Evolutionary conservation across 148 eudicot genomes (phyloP), one percentile per base, ranked within the genome.

Genomic region (Vaccinium macrocarpon): DNA sequence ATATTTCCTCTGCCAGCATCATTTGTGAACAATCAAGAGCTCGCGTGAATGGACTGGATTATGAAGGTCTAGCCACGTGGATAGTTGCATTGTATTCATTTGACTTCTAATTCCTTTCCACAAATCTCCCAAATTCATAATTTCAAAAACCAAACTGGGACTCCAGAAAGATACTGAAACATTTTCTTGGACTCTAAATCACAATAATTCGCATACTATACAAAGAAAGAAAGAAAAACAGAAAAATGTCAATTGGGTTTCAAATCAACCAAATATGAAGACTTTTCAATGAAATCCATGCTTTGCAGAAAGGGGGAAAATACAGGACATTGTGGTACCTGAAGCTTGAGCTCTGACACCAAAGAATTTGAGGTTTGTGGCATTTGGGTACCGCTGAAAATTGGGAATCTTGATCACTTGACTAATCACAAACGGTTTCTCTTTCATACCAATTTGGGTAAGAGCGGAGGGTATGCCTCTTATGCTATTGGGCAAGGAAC

Each of bases 291-390:
- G 38, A 73, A 3, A 10, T 4, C 70, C 72, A 66, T 71, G 35
- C 82, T 56, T 72, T 25, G 32, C 84, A 71, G 1, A 21, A 2
- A 57, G 2, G 7, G 18, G 1, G 4, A 68, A 76, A 68, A 76
- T 19, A 83, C 1, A 76, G 2, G 84, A 48, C 79, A 81, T 81
- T 81, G 77, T 21, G 56, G 64, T 90, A 92, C 96, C 96, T 85
- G 91, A 88, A 83, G 90, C 78, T 82, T 83, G 91, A 88, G 85
- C 89, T 25, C 81, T 81, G 84, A 82, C 90, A 84, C 80, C 85
- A 78, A 83, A 13, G 57, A 85, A 8, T 21, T 79, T 85, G 83
- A 85, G 48, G 68, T 84, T 88, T 84, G 85, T 87, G 77, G 84
- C 83, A 81, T 8, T 55, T 51, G 81, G 87, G 87, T 38, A 72